Evolutionary conservation across 495 filamentous ascomycete species (phyloP).

Genomic region (Cetradonia linearis): DNA sequence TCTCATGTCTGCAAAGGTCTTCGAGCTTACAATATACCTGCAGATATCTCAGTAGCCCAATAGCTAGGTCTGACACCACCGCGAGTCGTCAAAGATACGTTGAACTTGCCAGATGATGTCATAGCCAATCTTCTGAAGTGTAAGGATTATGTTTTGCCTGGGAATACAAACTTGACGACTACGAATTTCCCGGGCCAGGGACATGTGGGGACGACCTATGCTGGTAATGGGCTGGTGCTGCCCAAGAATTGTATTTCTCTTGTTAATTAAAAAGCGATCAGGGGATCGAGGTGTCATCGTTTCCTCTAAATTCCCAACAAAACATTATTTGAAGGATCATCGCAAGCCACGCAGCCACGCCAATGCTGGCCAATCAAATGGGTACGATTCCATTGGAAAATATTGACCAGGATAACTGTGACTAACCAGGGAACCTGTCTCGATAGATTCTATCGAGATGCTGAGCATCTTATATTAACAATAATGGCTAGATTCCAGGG

Average conservation of each 20-base stretch:
- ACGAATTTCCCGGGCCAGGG: conserved; percentile 16
- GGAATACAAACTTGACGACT: conserved; percentile 20
- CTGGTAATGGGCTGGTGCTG: not conserved
- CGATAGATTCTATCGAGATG: not conserved
- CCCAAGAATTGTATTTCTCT: not conserved
- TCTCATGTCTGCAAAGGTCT: not conserved
- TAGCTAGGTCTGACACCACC: conserved; percentile 53
- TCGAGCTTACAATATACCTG: conserved; percentile 13
- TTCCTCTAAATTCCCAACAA: too few species aligned
- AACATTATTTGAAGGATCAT: too few species aligned
- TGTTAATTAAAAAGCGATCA: too few species aligned
- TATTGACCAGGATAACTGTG: not conserved
- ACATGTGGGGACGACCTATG: not conserved
- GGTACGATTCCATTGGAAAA: not conserved
- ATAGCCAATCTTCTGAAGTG: conserved; percentile 48
- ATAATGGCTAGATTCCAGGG: not conserved
- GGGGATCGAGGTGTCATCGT: too few species aligned
- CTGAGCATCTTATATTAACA: not conserved
- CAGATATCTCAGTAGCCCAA: conserved; percentile 54
- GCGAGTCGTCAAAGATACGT: conserved; percentile 54
- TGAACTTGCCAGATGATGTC: conserved; percentile 45
- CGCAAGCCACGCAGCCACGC: not conserved
- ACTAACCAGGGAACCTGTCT: not conserved
- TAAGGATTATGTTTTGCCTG: conserved; percentile 50
- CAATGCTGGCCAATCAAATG: not conserved